Evolutionary conservation across 139 green algal genomes (phyloP).

Genomic region (Tetratostichococcus sp.): DNA sequence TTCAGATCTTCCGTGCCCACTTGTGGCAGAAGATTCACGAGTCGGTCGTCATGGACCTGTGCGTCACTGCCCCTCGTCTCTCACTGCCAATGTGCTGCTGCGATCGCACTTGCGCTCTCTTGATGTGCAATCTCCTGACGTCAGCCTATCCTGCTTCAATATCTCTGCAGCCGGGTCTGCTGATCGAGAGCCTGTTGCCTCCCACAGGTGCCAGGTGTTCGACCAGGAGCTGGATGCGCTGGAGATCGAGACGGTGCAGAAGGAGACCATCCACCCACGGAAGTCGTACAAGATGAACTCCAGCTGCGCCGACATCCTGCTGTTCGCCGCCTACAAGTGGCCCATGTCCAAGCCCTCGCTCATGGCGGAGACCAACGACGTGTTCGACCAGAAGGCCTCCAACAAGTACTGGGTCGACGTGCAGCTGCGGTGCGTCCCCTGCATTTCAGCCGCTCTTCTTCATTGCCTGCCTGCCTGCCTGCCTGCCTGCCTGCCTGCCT

Average conservation of each 20-base stretch:
- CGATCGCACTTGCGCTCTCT: too few species aligned
- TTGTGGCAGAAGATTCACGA: constrained; percentile 99
- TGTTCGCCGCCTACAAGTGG: constrained; percentile 98
- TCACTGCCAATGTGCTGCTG: too few species aligned
- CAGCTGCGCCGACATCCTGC: constrained; percentile 91
- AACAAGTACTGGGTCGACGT: constrained; percentile 99
- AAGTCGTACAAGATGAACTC: constrained; percentile 99
- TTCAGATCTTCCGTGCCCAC: constrained; percentile 99
- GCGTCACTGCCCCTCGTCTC: not conserved
- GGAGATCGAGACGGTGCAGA: constrained; percentile 99
- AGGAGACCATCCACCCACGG: constrained; percentile 99
- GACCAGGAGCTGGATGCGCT: constrained; percentile 99
- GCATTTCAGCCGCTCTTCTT: too few species aligned
- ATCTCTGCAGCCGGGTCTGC: too few species aligned
- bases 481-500: too few species aligned
- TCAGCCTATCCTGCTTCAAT: too few species aligned
- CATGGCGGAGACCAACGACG: constrained; percentile 92
- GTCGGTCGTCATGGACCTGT: constrained; percentile 91
- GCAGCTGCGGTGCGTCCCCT: constrained; percentile 55
- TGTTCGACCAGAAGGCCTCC: constrained; percentile 91
- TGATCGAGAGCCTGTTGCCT: not conserved
- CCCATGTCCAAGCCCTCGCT: constrained; percentile 89
- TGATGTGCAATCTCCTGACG: too few species aligned
- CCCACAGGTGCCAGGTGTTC: constrained; percentile 70
- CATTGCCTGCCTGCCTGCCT: too few species aligned